Conservation (phyloP, 1,139 yeast species). For the Torulaspora pretoriensis region DNA sequence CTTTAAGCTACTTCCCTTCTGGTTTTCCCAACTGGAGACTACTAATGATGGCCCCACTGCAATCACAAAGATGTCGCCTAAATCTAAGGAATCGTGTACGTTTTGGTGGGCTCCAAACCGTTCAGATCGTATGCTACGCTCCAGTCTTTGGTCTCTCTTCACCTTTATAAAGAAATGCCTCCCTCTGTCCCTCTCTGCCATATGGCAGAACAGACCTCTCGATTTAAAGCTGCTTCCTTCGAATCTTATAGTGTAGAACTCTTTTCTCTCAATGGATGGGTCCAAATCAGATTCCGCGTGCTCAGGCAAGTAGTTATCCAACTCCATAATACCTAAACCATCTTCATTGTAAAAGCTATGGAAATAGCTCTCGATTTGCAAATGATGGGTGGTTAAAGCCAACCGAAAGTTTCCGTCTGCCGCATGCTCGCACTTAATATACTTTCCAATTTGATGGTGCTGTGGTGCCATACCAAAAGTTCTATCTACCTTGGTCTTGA, state of each 20-base stretch:
- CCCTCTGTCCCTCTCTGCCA: background rate
- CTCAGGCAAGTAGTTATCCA: background rate
- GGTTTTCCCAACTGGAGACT: slow-evolving; percentile 3
- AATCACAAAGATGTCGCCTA: slow-evolving; percentile 9
- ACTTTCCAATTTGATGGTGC: slow-evolving; percentile 4
- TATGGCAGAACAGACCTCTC: slow-evolving; percentile 3
- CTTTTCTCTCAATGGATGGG: no score
- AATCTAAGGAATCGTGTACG: slow-evolving; percentile 9
- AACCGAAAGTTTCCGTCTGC: background rate
- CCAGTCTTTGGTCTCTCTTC: background rate
- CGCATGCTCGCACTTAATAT: background rate
- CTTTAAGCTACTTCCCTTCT: background rate
- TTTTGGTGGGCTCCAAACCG: slow-evolving; percentile 5
- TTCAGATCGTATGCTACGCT: background rate
- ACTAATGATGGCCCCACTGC: slow-evolving; percentile 6
- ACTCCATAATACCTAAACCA: background rate
- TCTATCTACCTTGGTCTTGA: background rate
- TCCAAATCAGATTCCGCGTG: background rate
- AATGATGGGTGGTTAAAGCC: slow-evolving; percentile 4
- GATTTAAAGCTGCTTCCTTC: background rate
- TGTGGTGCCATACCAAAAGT: slow-evolving; percentile 4
- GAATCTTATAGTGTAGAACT: background rate
- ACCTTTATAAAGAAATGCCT: slow-evolving; percentile 5
- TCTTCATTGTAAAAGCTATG: background rate
- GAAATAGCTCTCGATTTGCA: background rate